Conservation (phyloP, 768 basidiomycete species). For the Collybia sordida region DNA sequence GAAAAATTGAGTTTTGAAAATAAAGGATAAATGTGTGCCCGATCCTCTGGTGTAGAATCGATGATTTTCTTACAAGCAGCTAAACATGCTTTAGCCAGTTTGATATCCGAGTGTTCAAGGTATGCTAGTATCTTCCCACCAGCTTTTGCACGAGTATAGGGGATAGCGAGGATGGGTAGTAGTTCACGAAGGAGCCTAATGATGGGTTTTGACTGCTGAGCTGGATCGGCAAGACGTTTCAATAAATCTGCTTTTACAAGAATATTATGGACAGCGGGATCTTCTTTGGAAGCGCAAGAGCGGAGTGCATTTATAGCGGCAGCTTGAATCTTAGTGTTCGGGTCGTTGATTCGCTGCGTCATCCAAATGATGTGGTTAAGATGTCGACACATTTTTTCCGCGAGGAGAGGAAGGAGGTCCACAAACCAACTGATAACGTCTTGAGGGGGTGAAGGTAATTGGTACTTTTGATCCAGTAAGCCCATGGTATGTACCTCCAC, state of each 20-base stretch:
- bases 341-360: slow-evolving; percentile 13
- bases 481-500: slow-evolving; percentile 13
- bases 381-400: slow-evolving; percentile 12
- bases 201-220: slow-evolving; percentile 10
- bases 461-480: slow-evolving; percentile 13
- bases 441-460: slow-evolving; percentile 11
- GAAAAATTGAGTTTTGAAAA: slow-evolving; percentile 13
- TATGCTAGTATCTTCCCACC: slow-evolving; percentile 9
- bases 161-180: slow-evolving; percentile 13
- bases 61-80: slow-evolving; percentile 15
- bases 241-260: slow-evolving; percentile 12
- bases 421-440: slow-evolving; percentile 15
- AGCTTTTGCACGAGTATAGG: slow-evolving; percentile 13
- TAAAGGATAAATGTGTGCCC: slow-evolving; percentile 11
- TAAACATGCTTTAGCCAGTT: slow-evolving; percentile 12
- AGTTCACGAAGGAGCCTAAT: slow-evolving; percentile 15
- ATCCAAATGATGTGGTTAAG: slow-evolving; percentile 11
- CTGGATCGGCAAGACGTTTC: slow-evolving; percentile 11
- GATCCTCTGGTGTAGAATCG: slow-evolving; percentile 15
- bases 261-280: slow-evolving; percentile 6
- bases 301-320: slow-evolving; percentile 10
- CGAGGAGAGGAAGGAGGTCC: slow-evolving; percentile 11
- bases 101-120: slow-evolving; percentile 13
- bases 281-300: slow-evolving; percentile 9
- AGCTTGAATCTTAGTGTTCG: slow-evolving; percentile 11